Base-by-base conservation (phyloP, 208 protist species). In the Crithidia fasciculata region DNA sequence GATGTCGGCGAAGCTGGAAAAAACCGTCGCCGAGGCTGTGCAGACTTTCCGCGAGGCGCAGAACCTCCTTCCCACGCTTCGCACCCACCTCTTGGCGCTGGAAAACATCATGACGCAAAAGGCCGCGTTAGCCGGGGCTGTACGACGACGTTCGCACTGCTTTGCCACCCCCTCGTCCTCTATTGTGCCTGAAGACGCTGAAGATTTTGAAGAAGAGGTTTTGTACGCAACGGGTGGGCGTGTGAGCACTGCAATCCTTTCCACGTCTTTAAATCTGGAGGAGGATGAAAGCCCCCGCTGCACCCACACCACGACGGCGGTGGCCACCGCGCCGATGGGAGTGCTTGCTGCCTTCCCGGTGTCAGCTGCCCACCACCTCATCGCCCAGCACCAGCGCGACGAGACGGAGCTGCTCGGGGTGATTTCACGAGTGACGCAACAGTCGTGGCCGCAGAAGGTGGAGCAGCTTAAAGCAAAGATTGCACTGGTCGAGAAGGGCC, bases 21-120 rank as follows among this genome's bases (percentile, higher is more conserved):
- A 79, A 52, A 52, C 6, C n/a, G 60, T 76, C 0, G 37, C 63
- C 4, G 76, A 82, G 7, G 73, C 79, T 4, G 76, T 93, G 19
- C 81, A 93, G 69, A 79, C 74, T 5, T 94, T 90, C 56, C 81
- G 85, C 40, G 86, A 94, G 63, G 89, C 82, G 60, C 84, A 86
- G 58, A 94, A 94, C 49, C 66, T 91, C 9, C 59, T 91, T 15
- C 59, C 75, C 41, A 78, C 80, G 2, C 43, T 91, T 5, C 71
- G 75, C 54, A 65, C 79, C 2, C 89, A 87, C 57, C 59, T 94
- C 36, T 55, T 64, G 4, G 89, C 89, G 0, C 72, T 94, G 37
- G 71, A 69, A 18, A 94, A 86, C 57, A 84, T 91, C 62, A 82
- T 74, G 40, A 69, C 55, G 5, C 89, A 94, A 74, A 80, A 84